A percentile compares a stretch with the other conserved stretches of the same genome.
phyloP scores from a whole-genome alignment of 2,329 filamentous ascomycete species.

The Fusarium buxicola region DNA sequence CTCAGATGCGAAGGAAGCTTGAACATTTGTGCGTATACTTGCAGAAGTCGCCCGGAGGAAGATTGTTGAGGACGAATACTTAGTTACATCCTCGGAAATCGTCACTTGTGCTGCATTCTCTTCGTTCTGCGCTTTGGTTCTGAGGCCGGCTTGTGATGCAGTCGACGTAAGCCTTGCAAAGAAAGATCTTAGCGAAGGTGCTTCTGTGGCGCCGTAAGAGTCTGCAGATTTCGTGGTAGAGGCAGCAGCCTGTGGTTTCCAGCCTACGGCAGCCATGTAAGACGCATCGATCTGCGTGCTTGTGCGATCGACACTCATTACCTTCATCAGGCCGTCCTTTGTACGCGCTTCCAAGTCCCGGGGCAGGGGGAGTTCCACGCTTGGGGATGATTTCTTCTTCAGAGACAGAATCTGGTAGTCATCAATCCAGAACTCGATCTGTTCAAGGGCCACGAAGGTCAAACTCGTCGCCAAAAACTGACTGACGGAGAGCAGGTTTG shows the following conservation, averaged over 20 bases:
- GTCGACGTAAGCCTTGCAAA: slow-evolving; percentile 79
- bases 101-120: slow-evolving; percentile 72
- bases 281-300: slow-evolving; percentile 92
- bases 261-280: slow-evolving; percentile 89
- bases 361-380: slow-evolving; percentile 77
- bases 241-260: slow-evolving; percentile 70
- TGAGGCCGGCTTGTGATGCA: slow-evolving; percentile 62
- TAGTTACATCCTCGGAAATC: slow-evolving; percentile 78
- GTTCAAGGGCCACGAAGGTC: slow-evolving; percentile 91
- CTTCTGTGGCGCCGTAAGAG: slow-evolving; percentile 60
- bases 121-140: slow-evolving; percentile 69
- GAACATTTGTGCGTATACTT: slow-evolving; percentile 80
- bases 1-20: slow-evolving; percentile 79
- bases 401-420: slow-evolving; percentile 84
- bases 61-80: slow-evolving; percentile 78
- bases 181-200: slow-evolving; percentile 78
- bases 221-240: slow-evolving; percentile 58
- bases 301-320: slow-evolving; percentile 82
- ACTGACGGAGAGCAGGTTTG: slow-evolving; percentile 85
- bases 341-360: slow-evolving; percentile 84
- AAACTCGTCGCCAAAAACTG: slow-evolving; percentile 95
- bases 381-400: slow-evolving; percentile 86
- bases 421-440: slow-evolving; percentile 91
- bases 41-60: slow-evolving; percentile 92
- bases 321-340: slow-evolving; percentile 88